Evolutionary conservation across 441 rosid genomes (phyloP), one percentile per base, ranked within the genome.

Genomic region (Euphorbia schlechtendalii): DNA sequence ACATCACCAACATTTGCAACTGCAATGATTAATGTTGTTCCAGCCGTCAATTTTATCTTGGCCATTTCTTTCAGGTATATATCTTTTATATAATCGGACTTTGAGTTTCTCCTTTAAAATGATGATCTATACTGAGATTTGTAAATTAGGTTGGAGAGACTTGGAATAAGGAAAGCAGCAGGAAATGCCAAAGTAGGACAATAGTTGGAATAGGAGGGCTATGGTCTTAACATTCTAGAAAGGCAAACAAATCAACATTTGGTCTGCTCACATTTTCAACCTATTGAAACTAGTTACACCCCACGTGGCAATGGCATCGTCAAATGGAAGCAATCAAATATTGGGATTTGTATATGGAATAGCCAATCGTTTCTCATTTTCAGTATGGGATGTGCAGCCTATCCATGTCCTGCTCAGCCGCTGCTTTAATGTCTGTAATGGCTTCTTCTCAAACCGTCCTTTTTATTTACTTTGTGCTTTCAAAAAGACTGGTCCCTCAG

Each of bases 161-260:
- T 70, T 56, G 59, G 56, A 13, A 0, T 69, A 22, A 27, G 28
- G 20, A 57, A 64, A 0, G 0, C 11, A 3, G 63, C 61, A 30
- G 80, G 78, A 7, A 71, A 70, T 56, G 74, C 80, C 9, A 79
- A 76, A 15, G 71, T 63, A 80, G 82, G 7, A 79, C 80, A 25
- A 28, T 68, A 59, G 22, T 58, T 7, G 78, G 78, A 1, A 69
- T 73, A 0, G 65, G 68, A 80, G 82, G 40, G 82, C 80, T 11
- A 75, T 78, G 80, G 49, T 75, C 4, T 65, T 75, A 0, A 73
- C 76, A 1, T 78, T 75, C 49, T 78, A 67, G 59, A 70, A 73
- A 57, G 82, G 82, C 3, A 13, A 17, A 13, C 57, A 73, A 13
- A 25, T 78, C 24, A 8, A 62, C 49, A 51, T 71, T 0, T 65